phyloP scores from a whole-genome alignment of 1,284 basidiomycete genomes.

The Malassezia brasiliensis region DNA sequence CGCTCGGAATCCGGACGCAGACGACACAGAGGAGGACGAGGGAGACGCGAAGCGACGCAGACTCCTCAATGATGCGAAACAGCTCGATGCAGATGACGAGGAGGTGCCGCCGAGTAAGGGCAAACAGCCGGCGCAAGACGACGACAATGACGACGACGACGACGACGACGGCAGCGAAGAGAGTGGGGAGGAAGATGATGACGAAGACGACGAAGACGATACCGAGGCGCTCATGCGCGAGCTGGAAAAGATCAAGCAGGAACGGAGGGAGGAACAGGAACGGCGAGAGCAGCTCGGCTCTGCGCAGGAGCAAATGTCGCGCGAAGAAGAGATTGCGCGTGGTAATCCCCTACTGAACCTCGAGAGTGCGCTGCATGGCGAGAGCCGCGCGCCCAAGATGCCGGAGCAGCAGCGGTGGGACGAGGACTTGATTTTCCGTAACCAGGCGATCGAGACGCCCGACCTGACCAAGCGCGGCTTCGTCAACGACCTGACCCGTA shows the following conservation, averaged over 20 bases:
- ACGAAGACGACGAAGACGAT: conserved; percentile 20
- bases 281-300: conserved; percentile 10
- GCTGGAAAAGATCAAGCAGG: conserved; percentile 40
- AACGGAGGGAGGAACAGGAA: conserved; percentile 30
- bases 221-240: conserved; percentile 32
- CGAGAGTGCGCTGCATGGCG: conserved; percentile 22
- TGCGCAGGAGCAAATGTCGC: conserved; percentile 14
- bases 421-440: conserved; percentile 47
- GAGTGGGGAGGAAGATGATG: conserved; percentile 15
- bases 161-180: conserved; percentile 11
- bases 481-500: conserved; percentile 42
- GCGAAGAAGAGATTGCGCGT: conserved; percentile 38
- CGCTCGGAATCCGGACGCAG: conserved; percentile 10
- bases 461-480: conserved; percentile 22
- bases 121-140: background rate
- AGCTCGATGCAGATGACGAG: conserved; percentile 21
- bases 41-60: conserved; percentile 13
- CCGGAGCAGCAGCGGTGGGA: conserved; percentile 32
- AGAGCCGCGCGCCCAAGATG: background rate
- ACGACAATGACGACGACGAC: background rate
- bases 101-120: background rate
- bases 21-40: conserved; percentile 14
- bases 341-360: conserved; percentile 45
- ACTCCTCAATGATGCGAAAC: conserved; percentile 11
- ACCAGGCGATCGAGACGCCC: conserved; percentile 31